A percentile compares a stretch with the other conserved stretches of the same genome.
These are phyloP conservation scores for Vigna nakashimae DNA, from an alignment of 306 rosid genomes.

Conservation along the genomic window DNA sequence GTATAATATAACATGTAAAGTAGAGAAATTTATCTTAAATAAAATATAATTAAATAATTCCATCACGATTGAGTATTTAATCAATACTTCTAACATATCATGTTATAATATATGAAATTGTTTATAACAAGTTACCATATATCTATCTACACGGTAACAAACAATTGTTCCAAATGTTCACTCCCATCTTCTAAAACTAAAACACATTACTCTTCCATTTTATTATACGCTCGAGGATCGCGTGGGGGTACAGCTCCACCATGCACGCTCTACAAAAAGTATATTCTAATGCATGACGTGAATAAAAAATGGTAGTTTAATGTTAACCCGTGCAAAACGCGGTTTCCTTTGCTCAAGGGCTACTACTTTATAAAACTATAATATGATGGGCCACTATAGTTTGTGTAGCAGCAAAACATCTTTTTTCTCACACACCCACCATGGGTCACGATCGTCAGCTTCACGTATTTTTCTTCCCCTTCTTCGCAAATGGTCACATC, in stretches of 20 bases:
- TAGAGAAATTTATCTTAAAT: too few species aligned
- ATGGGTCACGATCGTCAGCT: conserved; percentile 37
- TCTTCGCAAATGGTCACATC: conserved; percentile 48
- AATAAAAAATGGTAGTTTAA: background rate
- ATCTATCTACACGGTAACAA: too few species aligned
- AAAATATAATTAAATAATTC: too few species aligned
- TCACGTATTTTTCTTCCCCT: conserved; percentile 48
- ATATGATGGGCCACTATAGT: background rate
- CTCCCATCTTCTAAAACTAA: too few species aligned
- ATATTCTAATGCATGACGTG: background rate
- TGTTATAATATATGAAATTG: too few species aligned
- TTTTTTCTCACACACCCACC: background rate
- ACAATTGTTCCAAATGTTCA: too few species aligned
- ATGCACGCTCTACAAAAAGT: background rate
- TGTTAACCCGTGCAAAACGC: conserved; percentile 22
- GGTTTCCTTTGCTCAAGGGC: background rate
- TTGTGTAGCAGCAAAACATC: background rate
- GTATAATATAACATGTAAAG: too few species aligned
- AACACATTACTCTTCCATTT: too few species aligned
- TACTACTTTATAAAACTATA: background rate
- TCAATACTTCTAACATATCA: too few species aligned
- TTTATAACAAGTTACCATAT: too few species aligned
- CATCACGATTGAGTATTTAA: too few species aligned
- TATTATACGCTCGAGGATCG: background rate
- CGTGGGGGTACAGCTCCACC: background rate